Base-by-base conservation (phyloP, 495 filamentous ascomycete species). In the Aspergillus egyptiacus region DNA sequence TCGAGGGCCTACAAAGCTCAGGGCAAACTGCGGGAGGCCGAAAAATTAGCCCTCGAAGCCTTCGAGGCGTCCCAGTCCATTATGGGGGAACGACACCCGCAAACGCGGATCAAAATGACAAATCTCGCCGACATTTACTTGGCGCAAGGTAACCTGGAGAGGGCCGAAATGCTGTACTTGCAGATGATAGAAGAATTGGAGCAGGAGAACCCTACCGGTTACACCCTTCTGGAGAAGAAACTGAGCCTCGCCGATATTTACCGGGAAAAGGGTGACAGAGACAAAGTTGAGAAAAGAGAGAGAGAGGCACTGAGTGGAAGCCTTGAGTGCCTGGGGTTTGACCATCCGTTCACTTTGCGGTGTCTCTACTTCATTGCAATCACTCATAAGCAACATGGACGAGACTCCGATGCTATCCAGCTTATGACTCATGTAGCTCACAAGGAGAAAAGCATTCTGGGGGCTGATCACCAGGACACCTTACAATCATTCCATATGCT, bases 21-120 rank as follows among this genome's bases (percentile, higher is more conserved):
- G 48, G 62, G 56, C n/a, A 50, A 55, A 20, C 55, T 50, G 20
- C 36, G 56, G 18, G 59, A 64, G 37, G 68, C 65, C 5, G 61
- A 69, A 51, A 52, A 59, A 37, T 33, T 68, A 13, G 9, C 48
- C 75, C 54, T 67, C 17, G 30, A 57, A 30, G 48, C 43, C 13
- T 24, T 64, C 9, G 27, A 53, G 43, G 47, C 10, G n/a, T 27
- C 35, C 13, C 50, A 54, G 48, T 24, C 39, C 31, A 15, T 53
- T 22, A 38, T 67, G 11, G 57, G 62, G n/a, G 25, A 19, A 18
- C 31, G 58, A 17, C 50, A 66, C 51, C 53, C 46, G 9, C 36
- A 48, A 5, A 62, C 62, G 7, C 40, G 52, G 18, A 13, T 9
- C 10, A 56, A 46, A 51, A 56, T 46, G 24, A 14, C 17, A 14